Base-by-base conservation (phyloP, 2,329 filamentous ascomycete species). In the Talaromyces pinophilus region DNA sequence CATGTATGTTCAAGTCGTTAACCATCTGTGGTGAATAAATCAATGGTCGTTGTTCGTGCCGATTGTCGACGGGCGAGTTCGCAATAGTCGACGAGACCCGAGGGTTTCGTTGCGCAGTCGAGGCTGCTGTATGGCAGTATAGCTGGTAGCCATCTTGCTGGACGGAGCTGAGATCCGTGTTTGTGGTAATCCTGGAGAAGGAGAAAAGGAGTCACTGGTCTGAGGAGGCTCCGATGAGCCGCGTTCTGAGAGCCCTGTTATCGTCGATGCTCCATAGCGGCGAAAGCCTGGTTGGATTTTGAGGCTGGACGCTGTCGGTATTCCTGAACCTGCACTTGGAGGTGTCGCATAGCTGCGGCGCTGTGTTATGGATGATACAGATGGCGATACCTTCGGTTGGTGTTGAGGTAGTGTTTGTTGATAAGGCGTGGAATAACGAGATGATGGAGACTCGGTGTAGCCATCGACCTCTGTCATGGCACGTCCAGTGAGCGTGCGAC, bases 231-330 rank as follows among this genome's bases (percentile, higher is more conserved):
- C 76, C 42, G 60, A 64, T 50, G 65, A 69, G 50, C 68, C 68
- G 40, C 70, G 70, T 3, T 70, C 67, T 6, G 72, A 63, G 13
- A 69, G 68, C 28, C 72, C 69, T 57, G 69, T 64, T 50, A 66
- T 69, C 5, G 72, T 63, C 2, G 75, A 70, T 22, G 74, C 55
- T 5, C 75, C 76, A 62, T 80, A 81, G 25, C 79, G 74, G 33
- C 77, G 79, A 25, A 76, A 80, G 22, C 79, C 79, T 1, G 78
- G 78, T 66, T 80, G 79, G 48, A 81, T 79, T 64, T 78, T 80
- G 22, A 76, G 70, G 62, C 76, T 74, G 5, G 76, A 70, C n/a
- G 76, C 73, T 19, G 77, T 72, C 3, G 77, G 77, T 5, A 78
- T 74, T 66, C 76, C 77, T 4, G 72, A 70, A 6, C 57, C 48